Evolutionary conservation across 345 rosid species (phyloP).

Genomic region (Euclidium syriacum): DNA sequence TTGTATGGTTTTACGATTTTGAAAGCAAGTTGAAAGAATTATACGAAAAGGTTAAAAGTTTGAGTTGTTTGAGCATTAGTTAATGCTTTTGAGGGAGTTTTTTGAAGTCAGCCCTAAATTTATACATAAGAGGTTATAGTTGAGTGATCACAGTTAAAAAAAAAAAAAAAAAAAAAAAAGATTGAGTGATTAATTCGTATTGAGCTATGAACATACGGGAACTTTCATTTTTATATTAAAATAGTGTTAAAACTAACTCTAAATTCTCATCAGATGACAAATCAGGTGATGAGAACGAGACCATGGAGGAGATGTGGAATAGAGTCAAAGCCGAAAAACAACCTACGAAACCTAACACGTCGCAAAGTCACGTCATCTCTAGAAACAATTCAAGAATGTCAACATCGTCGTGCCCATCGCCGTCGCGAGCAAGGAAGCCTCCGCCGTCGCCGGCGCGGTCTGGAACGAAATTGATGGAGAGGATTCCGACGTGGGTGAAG

Average conservation of each 20-base stretch:
- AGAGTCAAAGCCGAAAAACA: constrained; percentile 37
- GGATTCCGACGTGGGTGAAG: constrained; percentile 39
- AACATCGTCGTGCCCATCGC: not conserved
- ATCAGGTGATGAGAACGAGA: constrained; percentile 22
- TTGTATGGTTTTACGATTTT: too few relatives aligned
- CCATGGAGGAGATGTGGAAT: constrained; percentile 30
- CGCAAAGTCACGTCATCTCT: constrained; percentile 40
- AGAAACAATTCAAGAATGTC: constrained; percentile 52
- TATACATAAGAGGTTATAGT: too few relatives aligned
- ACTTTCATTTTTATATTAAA: too few relatives aligned
- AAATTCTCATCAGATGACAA: constrained; percentile 8
- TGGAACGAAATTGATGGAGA: constrained; percentile 51
- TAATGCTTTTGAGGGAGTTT: too few relatives aligned
- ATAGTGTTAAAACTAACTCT: not conserved
- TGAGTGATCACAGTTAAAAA: too few relatives aligned
- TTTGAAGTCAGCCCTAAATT: too few relatives aligned
- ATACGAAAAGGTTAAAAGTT: too few relatives aligned
- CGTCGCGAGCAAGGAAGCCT: not conserved
- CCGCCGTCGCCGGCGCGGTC: not conserved
- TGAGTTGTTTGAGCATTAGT: too few relatives aligned
- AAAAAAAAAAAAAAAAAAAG: too few relatives aligned
- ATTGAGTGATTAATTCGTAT: too few relatives aligned
- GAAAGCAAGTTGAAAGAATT: too few relatives aligned
- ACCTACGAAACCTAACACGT: constrained; percentile 49
- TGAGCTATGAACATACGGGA: too few relatives aligned